A percentile compares a stretch with the other conserved stretches of the same genome.
Conservation (phyloP, 345 rosid genomes). For the Bruguiera parviflora region DNA sequence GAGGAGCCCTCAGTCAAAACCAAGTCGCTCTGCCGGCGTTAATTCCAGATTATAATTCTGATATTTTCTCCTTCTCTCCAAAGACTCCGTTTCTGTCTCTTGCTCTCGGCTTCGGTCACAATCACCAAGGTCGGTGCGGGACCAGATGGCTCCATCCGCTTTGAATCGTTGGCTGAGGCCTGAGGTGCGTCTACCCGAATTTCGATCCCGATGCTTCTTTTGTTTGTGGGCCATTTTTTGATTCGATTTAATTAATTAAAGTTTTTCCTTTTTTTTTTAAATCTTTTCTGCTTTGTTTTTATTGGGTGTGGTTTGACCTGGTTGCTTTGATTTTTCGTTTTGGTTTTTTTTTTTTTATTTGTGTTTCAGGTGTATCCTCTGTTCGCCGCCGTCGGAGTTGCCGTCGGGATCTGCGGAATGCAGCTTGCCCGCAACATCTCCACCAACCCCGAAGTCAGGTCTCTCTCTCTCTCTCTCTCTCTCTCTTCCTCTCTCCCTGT, state of each 20-base stretch:
- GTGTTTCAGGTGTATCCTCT: conserved; percentile 72
- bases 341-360: background rate
- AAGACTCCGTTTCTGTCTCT: background rate
- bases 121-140: background rate
- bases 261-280: background rate
- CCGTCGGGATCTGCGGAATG: conserved; percentile 85
- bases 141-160: background rate
- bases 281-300: too few species aligned
- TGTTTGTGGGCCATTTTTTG: background rate
- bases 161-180: conserved; percentile 61
- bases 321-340: background rate
- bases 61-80: background rate
- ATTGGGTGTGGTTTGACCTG: background rate
- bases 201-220: background rate
- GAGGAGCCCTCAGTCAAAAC: background rate
- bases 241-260: background rate
- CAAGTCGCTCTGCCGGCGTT: background rate
- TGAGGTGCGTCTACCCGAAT: conserved; percentile 44
- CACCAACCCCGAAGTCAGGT: conserved; percentile 98
- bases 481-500: background rate
- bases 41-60: background rate
- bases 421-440: conserved; percentile 76
- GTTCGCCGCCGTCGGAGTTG: conserved; percentile 83
- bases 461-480: background rate
- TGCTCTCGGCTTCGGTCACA: background rate